phyloP scores from a whole-genome alignment of 805 yeast species.

The Lipomyces yamanashiensis region DNA sequence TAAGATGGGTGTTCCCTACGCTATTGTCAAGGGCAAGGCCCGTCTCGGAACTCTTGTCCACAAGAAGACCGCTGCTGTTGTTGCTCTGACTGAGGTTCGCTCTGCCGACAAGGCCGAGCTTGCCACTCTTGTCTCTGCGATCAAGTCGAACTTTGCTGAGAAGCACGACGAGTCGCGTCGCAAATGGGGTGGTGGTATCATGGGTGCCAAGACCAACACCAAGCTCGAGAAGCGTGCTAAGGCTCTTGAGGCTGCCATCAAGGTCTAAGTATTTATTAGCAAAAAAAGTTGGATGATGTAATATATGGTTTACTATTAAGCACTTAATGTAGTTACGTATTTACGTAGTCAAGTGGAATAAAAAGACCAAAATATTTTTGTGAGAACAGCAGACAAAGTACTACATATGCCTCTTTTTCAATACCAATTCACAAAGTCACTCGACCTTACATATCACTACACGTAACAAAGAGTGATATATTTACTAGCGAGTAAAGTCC shows the following conservation, averaged over 20 bases:
- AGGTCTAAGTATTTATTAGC: constrained; percentile 19
- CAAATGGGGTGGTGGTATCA: constrained; percentile 99
- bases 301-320: constrained; percentile 3
- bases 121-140: constrained; percentile 88
- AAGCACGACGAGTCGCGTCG: constrained; percentile 95
- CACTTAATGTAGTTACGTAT: background rate
- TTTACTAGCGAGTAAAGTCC: no score
- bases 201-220: constrained; percentile 92
- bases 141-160: constrained; percentile 90
- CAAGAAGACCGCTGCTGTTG: constrained; percentile 96
- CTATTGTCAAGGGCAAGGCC: constrained; percentile 97
- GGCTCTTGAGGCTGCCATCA: constrained; percentile 50
- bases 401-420: no score
- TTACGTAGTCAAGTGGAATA: background rate
- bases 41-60: constrained; percentile 97
- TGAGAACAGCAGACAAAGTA: no score
- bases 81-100: constrained; percentile 93
- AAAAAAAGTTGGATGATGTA: constrained; percentile 6
- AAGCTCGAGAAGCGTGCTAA: constrained; percentile 78
- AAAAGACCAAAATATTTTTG: no score
- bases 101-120: constrained; percentile 94
- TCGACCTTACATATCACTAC: no score
- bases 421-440: no score
- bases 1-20: constrained; percentile 99
- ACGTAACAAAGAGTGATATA: no score